A percentile compares a stretch with the other conserved stretches of the same genome.
Conservation (phyloP, 73 alveolate genomes). For the Blepharisma stoltei region DNA sequence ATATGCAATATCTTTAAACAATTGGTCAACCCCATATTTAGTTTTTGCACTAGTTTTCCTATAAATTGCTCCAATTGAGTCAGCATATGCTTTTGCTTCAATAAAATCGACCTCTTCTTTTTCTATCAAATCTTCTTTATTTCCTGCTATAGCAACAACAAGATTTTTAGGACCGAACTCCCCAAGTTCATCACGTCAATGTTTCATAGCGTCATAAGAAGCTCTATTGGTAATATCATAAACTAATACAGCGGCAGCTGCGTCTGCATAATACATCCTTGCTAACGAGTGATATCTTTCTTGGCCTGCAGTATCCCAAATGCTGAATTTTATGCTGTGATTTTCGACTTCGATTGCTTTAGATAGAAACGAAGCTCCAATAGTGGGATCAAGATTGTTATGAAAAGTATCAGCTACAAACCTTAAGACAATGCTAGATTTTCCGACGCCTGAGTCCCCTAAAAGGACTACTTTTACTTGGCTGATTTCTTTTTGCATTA, state of each 20-base stretch:
- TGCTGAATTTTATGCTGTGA: slow-evolving; percentile 55
- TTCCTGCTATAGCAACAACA: slow-evolving; percentile 46
- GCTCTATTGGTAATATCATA: slow-evolving; percentile 66
- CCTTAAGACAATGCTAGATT: slow-evolving; percentile 27
- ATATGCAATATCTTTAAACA: neutral
- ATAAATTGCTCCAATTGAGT: slow-evolving; percentile 2
- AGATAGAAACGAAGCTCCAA: slow-evolving; percentile 36
- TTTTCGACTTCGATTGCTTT: neutral
- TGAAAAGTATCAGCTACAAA: slow-evolving; percentile 30
- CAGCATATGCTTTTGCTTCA: slow-evolving; percentile 7
- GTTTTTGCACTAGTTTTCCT: slow-evolving; percentile 7
- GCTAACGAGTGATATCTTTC: slow-evolving; percentile 70
- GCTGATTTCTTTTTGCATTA: neutral
- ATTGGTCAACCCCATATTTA: neutral
- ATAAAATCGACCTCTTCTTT: neutral
- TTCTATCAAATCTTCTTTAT: slow-evolving; percentile 55
- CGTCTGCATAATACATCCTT: slow-evolving; percentile 66
- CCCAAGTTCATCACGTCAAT: slow-evolving; percentile 51
- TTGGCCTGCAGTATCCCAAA: slow-evolving; percentile 92
- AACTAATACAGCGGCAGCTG: slow-evolving; percentile 70
- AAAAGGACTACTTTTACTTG: slow-evolving; percentile 26
- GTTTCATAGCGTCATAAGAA: slow-evolving; percentile 52
- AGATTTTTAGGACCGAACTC: slow-evolving; percentile 36
- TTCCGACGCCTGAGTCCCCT: slow-evolving; percentile 35
- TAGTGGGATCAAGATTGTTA: slow-evolving; percentile 27